Evolutionary conservation across 164 flowering plant genomes (phyloP).

Genomic region (Stephania yunnanensis): DNA sequence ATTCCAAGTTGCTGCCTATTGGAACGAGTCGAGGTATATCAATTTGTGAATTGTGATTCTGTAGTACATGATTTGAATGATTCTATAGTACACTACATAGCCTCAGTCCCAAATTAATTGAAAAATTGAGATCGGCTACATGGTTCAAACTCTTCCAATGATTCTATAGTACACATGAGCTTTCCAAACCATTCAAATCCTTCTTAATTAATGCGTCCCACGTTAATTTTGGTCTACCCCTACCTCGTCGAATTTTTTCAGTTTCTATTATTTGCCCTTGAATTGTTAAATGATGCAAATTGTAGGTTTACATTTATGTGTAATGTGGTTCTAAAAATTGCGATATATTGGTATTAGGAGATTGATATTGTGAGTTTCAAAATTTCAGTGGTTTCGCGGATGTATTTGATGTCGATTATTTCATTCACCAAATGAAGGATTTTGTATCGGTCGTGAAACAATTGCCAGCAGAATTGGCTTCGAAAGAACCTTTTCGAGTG

Average conservation of each 20-base stretch:
- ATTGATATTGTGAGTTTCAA: slow-evolving; percentile 9
- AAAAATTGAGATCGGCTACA: too few relatives aligned
- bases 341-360: not conserved
- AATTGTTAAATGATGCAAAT: not conserved
- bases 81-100: not conserved
- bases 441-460: slow-evolving; percentile 66
- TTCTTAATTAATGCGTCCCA: too few relatives aligned
- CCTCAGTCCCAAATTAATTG: too few relatives aligned
- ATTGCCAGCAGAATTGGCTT: slow-evolving; percentile 60
- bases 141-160: too few relatives aligned
- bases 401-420: slow-evolving; percentile 92
- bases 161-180: too few relatives aligned
- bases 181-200: too few relatives aligned
- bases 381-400: slow-evolving; percentile 91
- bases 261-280: not conserved
- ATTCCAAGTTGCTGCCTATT: slow-evolving; percentile 94
- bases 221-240: too few relatives aligned
- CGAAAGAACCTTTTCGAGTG: slow-evolving; percentile 68
- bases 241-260: too few relatives aligned
- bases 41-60: not conserved
- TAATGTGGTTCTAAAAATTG: not conserved
- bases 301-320: not conserved
- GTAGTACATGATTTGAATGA: not conserved
- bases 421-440: slow-evolving; percentile 68
- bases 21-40: slow-evolving; percentile 94